Evolutionary conservation across 495 filamentous ascomycete genomes (phyloP), one percentile per base, ranked within the genome.

Genomic region (Achaetomiella virescens): DNA sequence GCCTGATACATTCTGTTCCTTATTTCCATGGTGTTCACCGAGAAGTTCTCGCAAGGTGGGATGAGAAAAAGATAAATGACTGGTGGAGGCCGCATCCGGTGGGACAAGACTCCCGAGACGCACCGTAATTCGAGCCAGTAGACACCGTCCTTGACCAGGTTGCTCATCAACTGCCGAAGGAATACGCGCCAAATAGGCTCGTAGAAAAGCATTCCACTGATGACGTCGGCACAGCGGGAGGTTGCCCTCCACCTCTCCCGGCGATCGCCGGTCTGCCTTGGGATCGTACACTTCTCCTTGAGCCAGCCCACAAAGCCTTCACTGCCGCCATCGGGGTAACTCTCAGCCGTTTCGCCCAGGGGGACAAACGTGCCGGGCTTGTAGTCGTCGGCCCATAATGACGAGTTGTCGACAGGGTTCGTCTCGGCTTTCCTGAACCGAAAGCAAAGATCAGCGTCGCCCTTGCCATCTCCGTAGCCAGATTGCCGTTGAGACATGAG

Each of bases 101-200:
- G 20, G 40, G 54, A 27, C 54, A 20, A 21, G 27, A 9, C 36
- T 25, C 35, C 4, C 4, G 29, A 21, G 21, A 10, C 71, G 36
- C 70, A 70, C 61, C 82, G 70, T 17, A 89, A 56, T 62, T 97
- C 92, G 5, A 86, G 84, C 78, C 91, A 97, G 60, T 76, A 79
- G 22, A 97, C 78, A 1, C 90, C 88, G 68, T 98, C 92, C 2
- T 79, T 81, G 8, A 82, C 72, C 6, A 97, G 68, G 21, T 87
- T 74, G 14, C 73, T 70, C 59, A 93, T 78, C 59, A 96, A 71
- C 3, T 80, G 77, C 14, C 75, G 78, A 57, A 96, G 69, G 61
- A 88, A 92, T 24, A 74, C 73, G 22, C 90, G 84, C 72, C 90
- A 91, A 51, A 98, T 90, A 0, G 93, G 91, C 68, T 97, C 93